Evolutionary conservation across 1,284 basidiomycete species (phyloP), one percentile per base, ranked within the genome.

Genomic region (Moniliella sp.): DNA sequence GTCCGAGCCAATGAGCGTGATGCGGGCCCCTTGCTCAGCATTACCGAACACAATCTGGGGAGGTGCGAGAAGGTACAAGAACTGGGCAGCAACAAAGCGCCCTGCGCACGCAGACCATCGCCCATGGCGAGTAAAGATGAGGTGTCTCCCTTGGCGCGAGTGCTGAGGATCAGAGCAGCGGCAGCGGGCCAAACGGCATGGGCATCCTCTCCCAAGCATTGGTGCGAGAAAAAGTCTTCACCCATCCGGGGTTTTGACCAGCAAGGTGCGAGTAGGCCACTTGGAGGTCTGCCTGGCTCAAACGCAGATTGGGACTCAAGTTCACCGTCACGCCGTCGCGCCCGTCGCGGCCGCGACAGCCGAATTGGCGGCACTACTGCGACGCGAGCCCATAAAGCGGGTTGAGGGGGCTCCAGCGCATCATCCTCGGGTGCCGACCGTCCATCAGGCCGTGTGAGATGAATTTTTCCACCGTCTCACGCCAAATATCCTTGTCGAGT

Each of bases 401-500:
- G 30, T 39, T 33, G 17, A 33, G 40, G 36, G 5, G 30, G 33
- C 1, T 17, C 35, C 7, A 28, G 30, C n/a, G 18, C 18, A 15
- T 26, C 28, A 12, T 31, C 16, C n/a, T 42, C 21, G 21, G 21
- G n/a, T n/a, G n/a, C n/a, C n/a, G n/a, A n/a, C n/a, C 26, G 14
- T 59, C 58, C 4, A 70, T 69, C 4, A 97, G 65, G 56, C 94
- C 91, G 14, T 72, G 68, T 25, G 71, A 70, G 23, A 88, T 64
- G 52, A 97, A 97, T 40, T 84, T 78, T 23, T 69, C 71, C 0
- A 88, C 81, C 4, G 76, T 77, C 40, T 84, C 79, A 54, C 78
- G 78, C 82, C 84, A 94, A 4, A 80, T 70, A 18, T 88, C 82
- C 48, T 79, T 80, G 58, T 88, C 88, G 31, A 94, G 71, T 34